Base-by-base conservation (phyloP, 1,284 basidiomycete genomes). In the Pseudozyma pruni region DNA sequence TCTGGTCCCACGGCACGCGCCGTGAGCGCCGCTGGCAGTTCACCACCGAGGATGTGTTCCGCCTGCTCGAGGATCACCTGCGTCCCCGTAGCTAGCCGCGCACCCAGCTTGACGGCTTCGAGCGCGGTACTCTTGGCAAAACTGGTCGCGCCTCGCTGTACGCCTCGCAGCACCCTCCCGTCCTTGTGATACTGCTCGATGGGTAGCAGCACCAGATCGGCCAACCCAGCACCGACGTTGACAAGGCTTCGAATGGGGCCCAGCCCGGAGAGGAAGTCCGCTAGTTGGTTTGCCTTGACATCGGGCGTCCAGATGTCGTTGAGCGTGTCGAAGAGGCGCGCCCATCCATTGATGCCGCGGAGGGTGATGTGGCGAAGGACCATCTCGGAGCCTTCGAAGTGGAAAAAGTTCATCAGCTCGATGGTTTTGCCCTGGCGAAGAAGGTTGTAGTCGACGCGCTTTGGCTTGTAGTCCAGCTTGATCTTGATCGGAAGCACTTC, bases 391-490 rank as follows among this genome's bases (percentile, higher is more conserved):
- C 93, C 95, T 75, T 98, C 95, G 75, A 98, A 99, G 83, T 98
- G 94, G 89, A 99, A 98, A 82, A 98, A 98, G 83, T 99, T 99
- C 95, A 98, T 98, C 55, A 98, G 84, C 81, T 98, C 96, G 63
- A 96, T 95, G 0, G 93, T 94, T 81, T 87, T 89, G 13, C 96
- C 96, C 75, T 94, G 90, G 16, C 90, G 87, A 14, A 80, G 45
- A 45, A 98, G 85, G 58, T 89, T 85, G 83, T 97, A 96, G 83
- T 98, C 93, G 22, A 98, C 93, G 5, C 94, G 89, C 61, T 97
- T 92, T 42, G 96, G 95, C 83, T 99, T 98, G 84, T 98, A 99
- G 82, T 99, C 95, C 9, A 98, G 86, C 84, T 97, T 98, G 73
- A 98, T 85, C 69, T 85, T 84, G 74, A 87, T 81, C 0, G 95